These are phyloP conservation scores for Piper longum DNA, from an alignment of 164 flowering plant species.

Conservation along the genomic window DNA sequence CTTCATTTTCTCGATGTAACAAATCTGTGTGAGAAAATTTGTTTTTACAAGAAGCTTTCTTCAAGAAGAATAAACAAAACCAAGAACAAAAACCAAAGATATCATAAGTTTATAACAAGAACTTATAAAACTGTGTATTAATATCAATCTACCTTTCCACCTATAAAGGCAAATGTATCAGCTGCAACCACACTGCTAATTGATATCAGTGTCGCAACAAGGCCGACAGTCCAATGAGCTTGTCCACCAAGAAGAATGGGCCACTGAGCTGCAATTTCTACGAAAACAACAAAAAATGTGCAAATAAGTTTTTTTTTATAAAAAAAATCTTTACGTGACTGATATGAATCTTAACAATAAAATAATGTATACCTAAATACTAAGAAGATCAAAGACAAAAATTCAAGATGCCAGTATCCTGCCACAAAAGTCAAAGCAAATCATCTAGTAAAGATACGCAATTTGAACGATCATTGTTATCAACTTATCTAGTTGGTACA, in stretches of 20 bases:
- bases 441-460: too few relatives aligned
- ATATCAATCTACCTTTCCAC: constrained; percentile 60
- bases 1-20: neutral
- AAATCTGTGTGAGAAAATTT: too few relatives aligned
- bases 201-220: constrained; percentile 80
- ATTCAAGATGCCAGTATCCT: too few relatives aligned
- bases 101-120: neutral
- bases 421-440: too few relatives aligned
- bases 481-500: too few relatives aligned
- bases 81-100: neutral
- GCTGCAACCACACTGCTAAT: constrained; percentile 88
- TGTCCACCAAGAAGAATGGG: constrained; percentile 88
- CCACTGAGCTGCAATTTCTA: constrained; percentile 63
- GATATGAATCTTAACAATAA: neutral
- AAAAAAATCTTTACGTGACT: neutral
- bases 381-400: too few relatives aligned
- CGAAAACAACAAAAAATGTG: constrained; percentile 1
- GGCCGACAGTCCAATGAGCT: constrained; percentile 95
- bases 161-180: constrained; percentile 85
- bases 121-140: too few relatives aligned
- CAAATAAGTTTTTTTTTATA: neutral
- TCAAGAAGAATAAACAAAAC: neutral
- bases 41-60: neutral
- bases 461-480: too few relatives aligned
- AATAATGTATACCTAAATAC: too few relatives aligned